phyloP scores from a whole-genome alignment of 2,329 filamentous ascomycete genomes.

The Fusarium anthophilum region DNA sequence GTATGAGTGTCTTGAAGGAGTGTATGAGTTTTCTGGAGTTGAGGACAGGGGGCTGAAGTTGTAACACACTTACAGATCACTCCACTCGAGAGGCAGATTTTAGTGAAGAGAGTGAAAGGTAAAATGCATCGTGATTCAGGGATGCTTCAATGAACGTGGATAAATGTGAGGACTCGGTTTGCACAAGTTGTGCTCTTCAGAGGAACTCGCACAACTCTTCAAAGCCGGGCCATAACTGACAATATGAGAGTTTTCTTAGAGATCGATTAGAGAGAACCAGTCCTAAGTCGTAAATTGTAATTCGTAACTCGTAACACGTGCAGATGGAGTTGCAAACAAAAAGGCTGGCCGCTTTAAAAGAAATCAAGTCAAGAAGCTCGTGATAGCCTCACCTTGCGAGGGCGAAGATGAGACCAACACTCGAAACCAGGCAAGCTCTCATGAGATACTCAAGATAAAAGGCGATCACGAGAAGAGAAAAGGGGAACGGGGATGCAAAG shows the following conservation, averaged over 20 bases:
- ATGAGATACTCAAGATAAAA: no score
- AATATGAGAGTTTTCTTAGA: neutral
- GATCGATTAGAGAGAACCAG: neutral
- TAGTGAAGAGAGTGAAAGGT: neutral
- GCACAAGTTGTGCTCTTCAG: neutral
- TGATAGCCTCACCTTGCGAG: neutral
- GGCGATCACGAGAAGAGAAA: neutral
- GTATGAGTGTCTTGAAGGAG: conserved; percentile 3
- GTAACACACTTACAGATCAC: conserved; percentile 1
- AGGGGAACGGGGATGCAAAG: neutral
- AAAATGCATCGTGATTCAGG: conserved; percentile 8
- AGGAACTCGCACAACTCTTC: neutral
- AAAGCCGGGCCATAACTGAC: neutral
- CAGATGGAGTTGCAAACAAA: neutral
- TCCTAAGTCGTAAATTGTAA: neutral
- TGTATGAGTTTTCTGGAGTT: conserved; percentile 4
- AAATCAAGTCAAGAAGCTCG: neutral
- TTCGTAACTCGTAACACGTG: neutral
- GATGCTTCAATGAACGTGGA: neutral
- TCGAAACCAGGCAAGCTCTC: neutral
- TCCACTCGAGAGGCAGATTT: neutral
- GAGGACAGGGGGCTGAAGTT: neutral
- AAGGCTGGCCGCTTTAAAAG: neutral
- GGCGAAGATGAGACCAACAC: no score
- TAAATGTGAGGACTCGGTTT: no score